Evolutionary conservation across 768 basidiomycete genomes (phyloP).

Genomic region (Sutorius australiensis): DNA sequence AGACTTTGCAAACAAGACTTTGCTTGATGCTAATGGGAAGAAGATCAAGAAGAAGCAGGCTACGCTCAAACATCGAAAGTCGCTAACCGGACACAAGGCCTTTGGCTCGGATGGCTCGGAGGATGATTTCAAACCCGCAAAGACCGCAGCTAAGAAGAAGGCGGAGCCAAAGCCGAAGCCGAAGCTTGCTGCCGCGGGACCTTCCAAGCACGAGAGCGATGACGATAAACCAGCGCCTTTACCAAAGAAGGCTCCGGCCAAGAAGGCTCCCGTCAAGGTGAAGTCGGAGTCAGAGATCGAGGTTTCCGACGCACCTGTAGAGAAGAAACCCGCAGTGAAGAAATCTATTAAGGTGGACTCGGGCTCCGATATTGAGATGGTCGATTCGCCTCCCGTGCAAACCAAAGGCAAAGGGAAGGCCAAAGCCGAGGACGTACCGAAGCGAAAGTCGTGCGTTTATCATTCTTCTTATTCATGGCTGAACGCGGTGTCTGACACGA

Average conservation of each 20-base stretch:
- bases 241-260: slow-evolving; percentile 31
- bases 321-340: slow-evolving; percentile 19
- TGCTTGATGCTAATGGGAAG: slow-evolving; percentile 44
- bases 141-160: slow-evolving; percentile 40
- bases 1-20: slow-evolving; percentile 30
- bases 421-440: slow-evolving; percentile 36
- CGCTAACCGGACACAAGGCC: slow-evolving; percentile 40
- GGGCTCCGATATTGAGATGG: slow-evolving; percentile 38
- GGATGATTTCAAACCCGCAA: slow-evolving; percentile 54
- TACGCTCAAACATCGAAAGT: slow-evolving; percentile 51
- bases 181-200: too few species aligned
- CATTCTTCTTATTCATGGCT: background rate
- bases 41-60: slow-evolving; percentile 56
- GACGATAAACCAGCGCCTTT: slow-evolving; percentile 30
- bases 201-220: slow-evolving; percentile 44
- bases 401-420: slow-evolving; percentile 44
- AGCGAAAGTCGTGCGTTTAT: slow-evolving; percentile 64
- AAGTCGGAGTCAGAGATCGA: slow-evolving; percentile 40
- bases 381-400: slow-evolving; percentile 19
- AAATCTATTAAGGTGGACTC: slow-evolving; percentile 28
- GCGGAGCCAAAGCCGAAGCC: slow-evolving; percentile 27
- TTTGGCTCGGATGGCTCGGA: slow-evolving; percentile 40
- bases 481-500: slow-evolving; percentile 8
- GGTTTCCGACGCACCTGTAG: slow-evolving; percentile 24
- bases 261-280: slow-evolving; percentile 31